A percentile compares a stretch with the other conserved stretches of the same genome.
Evolutionary conservation across 2,329 filamentous ascomycete species (phyloP).

Genomic region (Daldinia sp.): DNA sequence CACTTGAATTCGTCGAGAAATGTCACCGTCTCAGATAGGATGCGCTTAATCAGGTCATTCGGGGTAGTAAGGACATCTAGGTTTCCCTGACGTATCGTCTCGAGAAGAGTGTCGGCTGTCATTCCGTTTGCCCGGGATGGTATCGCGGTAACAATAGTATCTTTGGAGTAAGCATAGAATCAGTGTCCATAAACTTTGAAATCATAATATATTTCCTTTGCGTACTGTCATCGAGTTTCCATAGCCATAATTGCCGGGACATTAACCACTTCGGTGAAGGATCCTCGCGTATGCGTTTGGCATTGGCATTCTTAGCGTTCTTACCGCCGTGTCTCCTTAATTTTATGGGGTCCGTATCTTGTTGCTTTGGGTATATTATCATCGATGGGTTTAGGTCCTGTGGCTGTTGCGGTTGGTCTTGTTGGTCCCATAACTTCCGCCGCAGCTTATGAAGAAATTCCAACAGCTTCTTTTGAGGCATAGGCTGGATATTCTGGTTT

Average conservation of each 20-base stretch:
- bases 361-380: background rate
- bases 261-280: constrained; percentile 4
- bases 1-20: constrained; percentile 5
- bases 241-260: constrained; percentile 4
- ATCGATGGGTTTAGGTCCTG: background rate
- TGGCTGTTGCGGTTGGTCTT: background rate
- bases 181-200: background rate
- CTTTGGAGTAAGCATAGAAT: background rate
- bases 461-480: background rate
- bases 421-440: background rate
- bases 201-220: background rate
- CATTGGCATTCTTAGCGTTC: constrained; percentile 1
- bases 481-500: background rate
- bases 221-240: constrained; percentile 8
- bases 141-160: constrained; percentile 4
- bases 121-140: constrained; percentile 9
- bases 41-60: constrained; percentile 6
- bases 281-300: constrained; percentile 3
- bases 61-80: background rate
- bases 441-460: background rate
- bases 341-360: background rate
- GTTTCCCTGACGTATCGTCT: constrained; percentile 1
- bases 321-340: constrained; percentile 3
- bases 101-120: constrained; percentile 6
- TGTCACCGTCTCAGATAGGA: background rate